phyloP scores from a whole-genome alignment of 2,329 filamentous ascomycete species.

The Neocucurbitaria cava region DNA sequence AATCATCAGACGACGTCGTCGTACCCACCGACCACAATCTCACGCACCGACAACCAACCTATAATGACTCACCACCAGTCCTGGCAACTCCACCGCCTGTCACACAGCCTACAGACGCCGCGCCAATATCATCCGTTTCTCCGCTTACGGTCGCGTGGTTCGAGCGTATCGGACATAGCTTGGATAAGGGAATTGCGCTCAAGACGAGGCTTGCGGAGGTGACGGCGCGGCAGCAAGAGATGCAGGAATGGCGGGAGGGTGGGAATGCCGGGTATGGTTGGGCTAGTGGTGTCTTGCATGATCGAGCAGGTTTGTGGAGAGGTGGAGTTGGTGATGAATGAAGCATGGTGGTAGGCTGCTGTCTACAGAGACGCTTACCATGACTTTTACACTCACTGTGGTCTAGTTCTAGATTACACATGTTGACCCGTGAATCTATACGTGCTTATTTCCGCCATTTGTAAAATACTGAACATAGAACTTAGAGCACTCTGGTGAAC shows the following conservation, averaged over 20 bases:
- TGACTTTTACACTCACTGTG: too few species aligned
- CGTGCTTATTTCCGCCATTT: too few species aligned
- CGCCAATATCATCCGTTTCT: neutral
- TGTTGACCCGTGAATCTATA: too few species aligned
- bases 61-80: neutral
- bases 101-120: neutral
- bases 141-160: neutral
- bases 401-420: too few species aligned
- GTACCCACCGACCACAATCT: too few species aligned
- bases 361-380: too few species aligned
- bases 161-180: neutral
- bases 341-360: too few species aligned
- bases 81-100: neutral
- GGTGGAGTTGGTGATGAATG: neutral
- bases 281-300: neutral
- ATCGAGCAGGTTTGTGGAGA: neutral
- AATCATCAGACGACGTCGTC: too few species aligned
- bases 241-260: neutral
- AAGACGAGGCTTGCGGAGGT: neutral
- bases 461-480: too few species aligned
- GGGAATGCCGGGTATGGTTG: neutral
- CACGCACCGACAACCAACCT: neutral
- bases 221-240: neutral
- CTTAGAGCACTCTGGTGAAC: too few species aligned
- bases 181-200: neutral